Evolutionary conservation across 306 rosid species (phyloP).

Genomic region (Lathyrus sativus): DNA sequence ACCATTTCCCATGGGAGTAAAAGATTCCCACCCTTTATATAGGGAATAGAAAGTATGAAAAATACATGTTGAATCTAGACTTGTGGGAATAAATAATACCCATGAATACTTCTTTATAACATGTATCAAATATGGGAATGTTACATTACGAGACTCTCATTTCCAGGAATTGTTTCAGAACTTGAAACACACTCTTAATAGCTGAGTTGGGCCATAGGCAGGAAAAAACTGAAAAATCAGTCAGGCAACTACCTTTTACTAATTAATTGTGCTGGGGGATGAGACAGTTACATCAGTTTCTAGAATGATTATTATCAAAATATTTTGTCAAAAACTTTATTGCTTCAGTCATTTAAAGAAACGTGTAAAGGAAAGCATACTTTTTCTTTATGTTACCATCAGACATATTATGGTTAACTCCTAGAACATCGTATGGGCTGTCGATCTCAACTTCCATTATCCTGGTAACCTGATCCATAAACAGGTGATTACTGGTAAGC

Average conservation of each 20-base stretch:
- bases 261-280: background rate
- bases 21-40: background rate
- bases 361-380: slow-evolving; percentile 42
- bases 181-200: background rate
- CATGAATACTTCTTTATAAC: background rate
- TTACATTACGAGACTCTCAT: background rate
- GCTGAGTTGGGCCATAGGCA: background rate
- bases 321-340: slow-evolving; percentile 16
- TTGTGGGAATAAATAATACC: no score
- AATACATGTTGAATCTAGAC: background rate
- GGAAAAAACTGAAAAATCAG: slow-evolving; percentile 25
- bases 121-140: background rate
- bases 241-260: slow-evolving; percentile 12
- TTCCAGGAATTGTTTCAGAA: background rate
- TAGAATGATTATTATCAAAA: slow-evolving; percentile 14
- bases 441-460: slow-evolving; percentile 75
- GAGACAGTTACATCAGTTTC: slow-evolving; percentile 3
- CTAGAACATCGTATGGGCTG: slow-evolving; percentile 79
- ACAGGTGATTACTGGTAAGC: slow-evolving; percentile 24
- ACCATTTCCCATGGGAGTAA: background rate
- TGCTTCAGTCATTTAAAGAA: background rate
- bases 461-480: slow-evolving; percentile 73
- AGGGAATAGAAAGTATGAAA: background rate
- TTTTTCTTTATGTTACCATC: slow-evolving; percentile 77
- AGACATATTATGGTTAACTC: slow-evolving; percentile 79